phyloP scores from a whole-genome alignment of 768 basidiomycete genomes.

The Russula emetica region DNA sequence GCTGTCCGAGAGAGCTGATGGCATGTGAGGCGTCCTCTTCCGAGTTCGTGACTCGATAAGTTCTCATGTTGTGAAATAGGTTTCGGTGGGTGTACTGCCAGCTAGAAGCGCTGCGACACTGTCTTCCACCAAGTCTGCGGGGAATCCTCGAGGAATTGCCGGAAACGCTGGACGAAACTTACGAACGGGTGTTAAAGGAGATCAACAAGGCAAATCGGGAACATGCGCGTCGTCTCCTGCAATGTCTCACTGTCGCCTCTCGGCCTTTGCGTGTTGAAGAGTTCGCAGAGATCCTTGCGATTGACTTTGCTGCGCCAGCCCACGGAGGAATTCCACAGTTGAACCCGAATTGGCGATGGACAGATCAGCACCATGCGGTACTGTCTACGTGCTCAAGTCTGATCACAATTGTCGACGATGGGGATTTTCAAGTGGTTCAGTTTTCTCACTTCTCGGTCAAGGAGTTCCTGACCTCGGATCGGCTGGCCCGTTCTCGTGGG shows the following conservation, averaged over 20 bases:
- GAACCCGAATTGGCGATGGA: constrained; percentile 1
- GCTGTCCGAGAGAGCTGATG: constrained; percentile 1
- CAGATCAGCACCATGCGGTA: background rate
- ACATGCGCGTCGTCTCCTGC: background rate
- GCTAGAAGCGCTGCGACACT: background rate
- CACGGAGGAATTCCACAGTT: background rate
- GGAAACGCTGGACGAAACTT: background rate
- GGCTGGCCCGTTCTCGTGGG: background rate
- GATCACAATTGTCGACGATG: background rate
- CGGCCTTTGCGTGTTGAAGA: too few relatives aligned
- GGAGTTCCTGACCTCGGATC: constrained; percentile 11
- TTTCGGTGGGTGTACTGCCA: constrained; percentile 6
- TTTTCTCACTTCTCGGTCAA: constrained; percentile 18
- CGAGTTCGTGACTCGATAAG: background rate
- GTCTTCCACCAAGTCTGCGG: constrained; percentile 1
- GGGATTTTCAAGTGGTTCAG: background rate
- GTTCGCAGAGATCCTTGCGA: too few relatives aligned
- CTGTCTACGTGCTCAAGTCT: background rate
- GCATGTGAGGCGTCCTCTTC: constrained; percentile 2
- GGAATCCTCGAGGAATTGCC: constrained; percentile 6
- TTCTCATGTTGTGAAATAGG: background rate
- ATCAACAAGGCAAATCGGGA: constrained; percentile 5
- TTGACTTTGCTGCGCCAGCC: background rate
- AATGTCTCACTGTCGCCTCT: too few relatives aligned
- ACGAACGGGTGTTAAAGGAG: background rate